Evolutionary conservation across 2,329 filamentous ascomycete genomes (phyloP).

Genomic region (Rhinocladiella similis): DNA sequence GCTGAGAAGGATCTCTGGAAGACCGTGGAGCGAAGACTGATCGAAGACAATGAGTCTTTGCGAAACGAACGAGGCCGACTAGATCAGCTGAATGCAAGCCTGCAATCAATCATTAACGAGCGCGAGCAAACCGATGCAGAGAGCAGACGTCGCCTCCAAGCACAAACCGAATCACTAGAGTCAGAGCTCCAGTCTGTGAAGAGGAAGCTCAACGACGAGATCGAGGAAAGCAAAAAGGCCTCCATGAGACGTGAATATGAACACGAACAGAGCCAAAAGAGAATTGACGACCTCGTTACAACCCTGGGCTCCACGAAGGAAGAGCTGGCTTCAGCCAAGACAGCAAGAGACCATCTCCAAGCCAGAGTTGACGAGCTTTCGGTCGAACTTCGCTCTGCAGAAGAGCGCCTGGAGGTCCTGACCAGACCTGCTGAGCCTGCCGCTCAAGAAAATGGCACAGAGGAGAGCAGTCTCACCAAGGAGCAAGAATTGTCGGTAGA

Average conservation of each 20-base stretch:
- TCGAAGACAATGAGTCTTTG: conserved; percentile 82
- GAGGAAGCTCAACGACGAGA: conserved; percentile 78
- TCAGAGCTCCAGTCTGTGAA: conserved; percentile 75
- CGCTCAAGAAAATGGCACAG: conserved; percentile 49
- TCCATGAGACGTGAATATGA: conserved; percentile 87
- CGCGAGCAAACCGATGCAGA: conserved; percentile 83
- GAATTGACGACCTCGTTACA: conserved; percentile 86
- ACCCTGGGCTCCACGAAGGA: conserved; percentile 80
- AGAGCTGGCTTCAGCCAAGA: conserved; percentile 82
- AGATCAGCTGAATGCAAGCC: conserved; percentile 76
- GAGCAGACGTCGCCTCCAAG: conserved; percentile 74
- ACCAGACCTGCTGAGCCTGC: conserved; percentile 62
- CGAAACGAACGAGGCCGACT: conserved; percentile 82
- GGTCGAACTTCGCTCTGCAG: conserved; percentile 82
- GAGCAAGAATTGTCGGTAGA: conserved; percentile 83
- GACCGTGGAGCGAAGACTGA: conserved; percentile 83
- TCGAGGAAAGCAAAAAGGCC: conserved; percentile 81
- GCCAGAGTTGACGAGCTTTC: conserved; percentile 83
- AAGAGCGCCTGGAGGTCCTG: conserved; percentile 80
- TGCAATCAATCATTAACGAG: conserved; percentile 90
- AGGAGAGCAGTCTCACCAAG: conserved; percentile 57
- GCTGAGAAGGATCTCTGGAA: conserved; percentile 95
- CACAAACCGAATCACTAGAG: conserved; percentile 75
- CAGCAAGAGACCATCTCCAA: conserved; percentile 84
- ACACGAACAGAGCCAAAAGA: conserved; percentile 79